phyloP scores from a whole-genome alignment of 495 filamentous ascomycete species.

The Podospora australis region DNA sequence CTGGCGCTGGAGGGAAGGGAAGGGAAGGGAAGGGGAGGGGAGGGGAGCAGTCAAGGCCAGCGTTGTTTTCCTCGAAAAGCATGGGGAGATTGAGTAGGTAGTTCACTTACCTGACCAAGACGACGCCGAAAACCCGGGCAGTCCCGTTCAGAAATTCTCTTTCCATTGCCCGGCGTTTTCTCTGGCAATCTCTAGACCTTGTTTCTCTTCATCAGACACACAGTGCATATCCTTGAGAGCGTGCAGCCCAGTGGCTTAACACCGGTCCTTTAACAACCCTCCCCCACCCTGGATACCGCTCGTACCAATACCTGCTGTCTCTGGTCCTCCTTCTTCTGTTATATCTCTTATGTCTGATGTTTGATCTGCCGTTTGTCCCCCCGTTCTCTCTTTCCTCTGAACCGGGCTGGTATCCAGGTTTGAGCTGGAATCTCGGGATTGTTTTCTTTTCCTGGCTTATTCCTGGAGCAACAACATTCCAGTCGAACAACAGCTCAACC shows the following conservation, averaged over 20 bases:
- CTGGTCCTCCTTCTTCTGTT: background rate
- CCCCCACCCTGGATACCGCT: background rate
- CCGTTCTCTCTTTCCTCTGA: background rate
- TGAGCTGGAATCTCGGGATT: no score
- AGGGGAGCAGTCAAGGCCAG: no score
- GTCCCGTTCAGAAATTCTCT: no score
- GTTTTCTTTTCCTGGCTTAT: no score
- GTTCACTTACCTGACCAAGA: no score
- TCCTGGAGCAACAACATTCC: no score
- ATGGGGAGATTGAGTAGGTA: no score
- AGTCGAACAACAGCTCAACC: no score
- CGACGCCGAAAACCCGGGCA: no score
- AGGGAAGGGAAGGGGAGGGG: no score
- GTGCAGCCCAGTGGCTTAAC: background rate
- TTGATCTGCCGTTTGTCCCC: background rate
- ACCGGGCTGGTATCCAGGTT: conserved; percentile 2
- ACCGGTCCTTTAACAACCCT: background rate
- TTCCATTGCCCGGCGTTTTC: background rate
- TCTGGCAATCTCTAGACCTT: background rate
- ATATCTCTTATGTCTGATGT: background rate
- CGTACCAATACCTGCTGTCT: background rate
- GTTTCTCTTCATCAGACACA: background rate
- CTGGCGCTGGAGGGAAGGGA: no score
- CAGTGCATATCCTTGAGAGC: conserved; percentile 4
- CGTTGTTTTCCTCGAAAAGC: no score